phyloP scores from a whole-genome alignment of 352 stramenopile species.

The Phytopythium helicoides region DNA sequence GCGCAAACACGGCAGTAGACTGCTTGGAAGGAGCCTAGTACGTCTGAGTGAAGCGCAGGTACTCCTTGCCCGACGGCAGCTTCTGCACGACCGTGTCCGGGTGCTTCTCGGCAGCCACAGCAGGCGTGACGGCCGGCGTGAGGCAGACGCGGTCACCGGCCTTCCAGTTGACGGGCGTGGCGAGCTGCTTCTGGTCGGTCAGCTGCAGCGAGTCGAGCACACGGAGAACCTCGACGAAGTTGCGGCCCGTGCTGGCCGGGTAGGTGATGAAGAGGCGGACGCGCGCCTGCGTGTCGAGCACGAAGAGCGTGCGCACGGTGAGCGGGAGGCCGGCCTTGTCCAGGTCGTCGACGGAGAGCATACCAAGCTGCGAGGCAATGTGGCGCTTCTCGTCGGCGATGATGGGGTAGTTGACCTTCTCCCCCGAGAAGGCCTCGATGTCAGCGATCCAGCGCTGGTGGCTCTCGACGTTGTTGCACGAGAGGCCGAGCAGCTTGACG shows the following conservation, averaged over 20 bases:
- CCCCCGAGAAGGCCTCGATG: slow-evolving; percentile 74
- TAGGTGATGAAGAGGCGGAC: slow-evolving; percentile 91
- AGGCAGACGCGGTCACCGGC: slow-evolving; percentile 69
- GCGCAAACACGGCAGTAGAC: background rate
- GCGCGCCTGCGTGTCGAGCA: slow-evolving; percentile 89
- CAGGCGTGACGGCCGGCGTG: slow-evolving; percentile 42
- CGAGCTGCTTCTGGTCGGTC: slow-evolving; percentile 41
- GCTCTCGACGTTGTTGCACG: slow-evolving; percentile 70
- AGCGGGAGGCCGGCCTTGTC: slow-evolving; percentile 78
- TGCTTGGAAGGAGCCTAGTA: slow-evolving; percentile 7
- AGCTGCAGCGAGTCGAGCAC: slow-evolving; percentile 89
- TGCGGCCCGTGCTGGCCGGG: slow-evolving; percentile 88
- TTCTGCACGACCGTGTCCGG: slow-evolving; percentile 51
- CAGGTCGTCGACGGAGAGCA: slow-evolving; percentile 83
- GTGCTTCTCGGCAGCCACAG: slow-evolving; percentile 66
- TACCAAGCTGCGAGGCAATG: slow-evolving; percentile 83
- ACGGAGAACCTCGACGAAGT: slow-evolving; percentile 92
- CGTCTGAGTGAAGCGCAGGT: slow-evolving; percentile 70
- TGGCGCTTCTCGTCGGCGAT: slow-evolving; percentile 82
- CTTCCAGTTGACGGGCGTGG: slow-evolving; percentile 78
- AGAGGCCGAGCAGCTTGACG: slow-evolving; percentile 82
- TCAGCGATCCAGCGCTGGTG: slow-evolving; percentile 83
- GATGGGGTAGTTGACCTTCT: slow-evolving; percentile 87
- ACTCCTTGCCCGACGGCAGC: slow-evolving; percentile 70
- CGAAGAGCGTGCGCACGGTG: slow-evolving; percentile 91